Conservation (phyloP, 2,329 filamentous ascomycete species). For the Stemphylium lycopersici region DNA sequence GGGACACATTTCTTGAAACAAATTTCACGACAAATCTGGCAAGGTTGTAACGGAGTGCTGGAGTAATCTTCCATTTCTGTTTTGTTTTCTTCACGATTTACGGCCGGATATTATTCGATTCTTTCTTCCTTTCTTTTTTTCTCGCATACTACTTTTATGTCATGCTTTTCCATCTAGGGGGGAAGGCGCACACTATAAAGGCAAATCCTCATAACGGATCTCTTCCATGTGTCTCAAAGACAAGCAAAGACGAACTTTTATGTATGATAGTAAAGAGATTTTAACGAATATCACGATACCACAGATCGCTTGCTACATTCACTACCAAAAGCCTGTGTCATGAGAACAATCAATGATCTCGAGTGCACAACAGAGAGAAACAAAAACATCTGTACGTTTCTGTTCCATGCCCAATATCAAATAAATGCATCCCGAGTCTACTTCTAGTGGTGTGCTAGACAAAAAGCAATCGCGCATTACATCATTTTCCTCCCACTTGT, state of each 20-base stretch:
- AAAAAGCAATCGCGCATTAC: too few species aligned
- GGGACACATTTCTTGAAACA: background rate
- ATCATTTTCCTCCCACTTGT: too few species aligned
- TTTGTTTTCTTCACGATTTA: background rate
- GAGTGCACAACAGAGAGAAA: too few species aligned
- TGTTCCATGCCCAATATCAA: too few species aligned
- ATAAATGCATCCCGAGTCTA: too few species aligned
- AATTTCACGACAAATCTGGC: too few species aligned
- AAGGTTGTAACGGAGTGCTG: background rate
- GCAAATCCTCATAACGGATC: conserved; percentile 1
- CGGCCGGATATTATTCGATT: background rate
- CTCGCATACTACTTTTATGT: background rate
- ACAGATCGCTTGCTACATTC: background rate
- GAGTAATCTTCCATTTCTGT: background rate
- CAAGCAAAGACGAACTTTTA: conserved; percentile 1
- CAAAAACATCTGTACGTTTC: too few species aligned
- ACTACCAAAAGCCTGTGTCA: too few species aligned
- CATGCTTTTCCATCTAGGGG: background rate
- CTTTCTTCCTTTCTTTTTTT: background rate
- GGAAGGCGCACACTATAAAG: conserved; percentile 5
- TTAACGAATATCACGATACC: conserved; percentile 1
- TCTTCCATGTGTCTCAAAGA: background rate
- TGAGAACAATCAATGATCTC: background rate
- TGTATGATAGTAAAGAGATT: conserved; percentile 6
- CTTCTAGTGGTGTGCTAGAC: too few species aligned